A percentile compares a stretch with the other conserved stretches of the same genome.
These are phyloP conservation scores for Lentinus tigrinus DNA, from an alignment of 768 basidiomycete species.

Conservation along the genomic window DNA sequence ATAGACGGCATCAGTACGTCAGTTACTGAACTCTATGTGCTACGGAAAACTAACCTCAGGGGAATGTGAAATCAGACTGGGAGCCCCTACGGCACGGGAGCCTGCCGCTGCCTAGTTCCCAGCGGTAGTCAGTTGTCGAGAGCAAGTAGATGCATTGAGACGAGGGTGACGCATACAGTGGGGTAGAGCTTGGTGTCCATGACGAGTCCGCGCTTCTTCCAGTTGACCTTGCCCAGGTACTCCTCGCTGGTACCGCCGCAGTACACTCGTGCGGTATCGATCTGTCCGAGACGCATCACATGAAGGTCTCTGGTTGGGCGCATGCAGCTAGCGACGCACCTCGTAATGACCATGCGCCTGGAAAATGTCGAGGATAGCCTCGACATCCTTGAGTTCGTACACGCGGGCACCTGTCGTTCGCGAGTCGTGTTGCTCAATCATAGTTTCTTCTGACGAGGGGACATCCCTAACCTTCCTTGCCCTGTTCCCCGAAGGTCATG, in stretches of 20 bases:
- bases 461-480: conserved; percentile 35
- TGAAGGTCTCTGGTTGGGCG: neutral
- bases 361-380: conserved; percentile 54
- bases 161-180: conserved; percentile 18
- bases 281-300: conserved; percentile 7
- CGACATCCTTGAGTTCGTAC: conserved; percentile 45
- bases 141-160: neutral
- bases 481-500: conserved; percentile 54
- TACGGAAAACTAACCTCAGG: conserved; percentile 24
- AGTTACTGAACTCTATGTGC: too few species aligned
- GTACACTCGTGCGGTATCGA: conserved; percentile 28
- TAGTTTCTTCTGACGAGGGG: neutral
- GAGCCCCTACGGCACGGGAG: neutral
- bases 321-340: conserved; percentile 26
- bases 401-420: conserved; percentile 40
- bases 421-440: conserved; percentile 7
- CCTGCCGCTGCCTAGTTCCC: neutral
- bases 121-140: neutral
- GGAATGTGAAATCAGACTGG: conserved; percentile 22
- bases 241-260: conserved; percentile 30
- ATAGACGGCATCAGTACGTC: too few species aligned
- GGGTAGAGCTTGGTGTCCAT: conserved; percentile 64
- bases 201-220: conserved; percentile 47
- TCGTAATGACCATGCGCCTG: conserved; percentile 55
- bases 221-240: conserved; percentile 46